Conservation (phyloP, 2,329 filamentous ascomycete genomes). For the Apiospora hydei region DNA sequence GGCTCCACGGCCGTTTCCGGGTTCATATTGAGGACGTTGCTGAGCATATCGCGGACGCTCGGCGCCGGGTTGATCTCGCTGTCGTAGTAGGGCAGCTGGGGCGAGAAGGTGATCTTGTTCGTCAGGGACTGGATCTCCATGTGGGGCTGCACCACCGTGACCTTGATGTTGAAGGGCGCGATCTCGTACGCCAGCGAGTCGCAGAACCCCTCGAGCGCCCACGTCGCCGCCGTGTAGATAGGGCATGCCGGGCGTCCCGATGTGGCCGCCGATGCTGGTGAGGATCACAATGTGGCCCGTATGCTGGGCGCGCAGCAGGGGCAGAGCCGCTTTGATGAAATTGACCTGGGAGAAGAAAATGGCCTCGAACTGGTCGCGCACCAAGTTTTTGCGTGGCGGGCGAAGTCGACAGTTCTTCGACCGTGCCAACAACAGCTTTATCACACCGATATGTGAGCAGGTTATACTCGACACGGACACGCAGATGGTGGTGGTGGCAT, state of each 20-base stretch:
- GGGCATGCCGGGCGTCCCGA: slow-evolving; percentile 89
- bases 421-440: slow-evolving; percentile 82
- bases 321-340: slow-evolving; percentile 88
- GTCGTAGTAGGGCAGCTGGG: slow-evolving; percentile 72
- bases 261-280: slow-evolving; percentile 88
- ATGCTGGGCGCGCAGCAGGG: slow-evolving; percentile 78
- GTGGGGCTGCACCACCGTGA: slow-evolving; percentile 94
- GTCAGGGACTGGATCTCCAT: slow-evolving; percentile 90
- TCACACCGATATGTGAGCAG: slow-evolving; percentile 1
- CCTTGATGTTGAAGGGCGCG: slow-evolving; percentile 93
- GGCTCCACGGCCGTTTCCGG: slow-evolving; percentile 65
- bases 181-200: slow-evolving; percentile 96
- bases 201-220: slow-evolving; percentile 95
- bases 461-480: too few relatives aligned
- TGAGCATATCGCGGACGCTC: slow-evolving; percentile 82
- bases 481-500: slow-evolving; percentile 37
- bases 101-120: slow-evolving; percentile 85
- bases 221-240: slow-evolving; percentile 92
- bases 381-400: slow-evolving; percentile 78
- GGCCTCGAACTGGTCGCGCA: slow-evolving; percentile 90
- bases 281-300: slow-evolving; percentile 91
- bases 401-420: slow-evolving; percentile 85
- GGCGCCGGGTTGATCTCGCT: slow-evolving; percentile 77
- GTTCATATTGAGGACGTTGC: slow-evolving; percentile 78
- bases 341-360: slow-evolving; percentile 97